phyloP scores from a whole-genome alignment of 176 grass and related monocot species.

The Guadua angustifolia region DNA sequence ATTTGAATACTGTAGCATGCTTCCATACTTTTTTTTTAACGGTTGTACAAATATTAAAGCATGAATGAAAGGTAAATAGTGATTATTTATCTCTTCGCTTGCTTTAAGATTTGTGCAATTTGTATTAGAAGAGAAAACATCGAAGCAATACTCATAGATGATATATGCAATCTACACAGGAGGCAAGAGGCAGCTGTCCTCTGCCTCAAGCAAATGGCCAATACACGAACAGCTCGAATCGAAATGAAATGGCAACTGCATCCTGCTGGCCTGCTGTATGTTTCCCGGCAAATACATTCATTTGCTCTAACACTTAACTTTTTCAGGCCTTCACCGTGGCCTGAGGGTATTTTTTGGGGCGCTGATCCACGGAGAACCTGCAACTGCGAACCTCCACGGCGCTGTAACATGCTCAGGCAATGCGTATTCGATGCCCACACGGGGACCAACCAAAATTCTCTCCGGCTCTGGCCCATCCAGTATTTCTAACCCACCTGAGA shows the following conservation, averaged over 20 bases:
- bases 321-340: slow-evolving; percentile 20
- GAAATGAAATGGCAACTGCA: background rate
- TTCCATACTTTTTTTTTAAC: no score
- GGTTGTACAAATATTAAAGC: no score
- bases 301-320: background rate
- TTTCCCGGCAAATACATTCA: background rate
- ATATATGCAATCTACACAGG: no score
- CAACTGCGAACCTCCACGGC: slow-evolving; percentile 80
- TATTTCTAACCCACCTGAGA: slow-evolving; percentile 76
- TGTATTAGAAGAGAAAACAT: no score
- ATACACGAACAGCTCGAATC: background rate
- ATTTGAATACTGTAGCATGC: no score
- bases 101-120: no score
- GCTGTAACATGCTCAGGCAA: slow-evolving; percentile 66
- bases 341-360: slow-evolving; percentile 77
- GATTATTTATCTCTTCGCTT: no score
- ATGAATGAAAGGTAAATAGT: no score
- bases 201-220: background rate
- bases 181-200: background rate
- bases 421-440: slow-evolving; percentile 83
- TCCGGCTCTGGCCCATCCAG: slow-evolving; percentile 73
- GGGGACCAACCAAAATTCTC: slow-evolving; percentile 75
- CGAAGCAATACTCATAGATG: no score
- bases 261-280: background rate
- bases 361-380: slow-evolving; percentile 80